Base-by-base conservation (phyloP, 208 protist species). In the Crithidia bombi region DNA sequence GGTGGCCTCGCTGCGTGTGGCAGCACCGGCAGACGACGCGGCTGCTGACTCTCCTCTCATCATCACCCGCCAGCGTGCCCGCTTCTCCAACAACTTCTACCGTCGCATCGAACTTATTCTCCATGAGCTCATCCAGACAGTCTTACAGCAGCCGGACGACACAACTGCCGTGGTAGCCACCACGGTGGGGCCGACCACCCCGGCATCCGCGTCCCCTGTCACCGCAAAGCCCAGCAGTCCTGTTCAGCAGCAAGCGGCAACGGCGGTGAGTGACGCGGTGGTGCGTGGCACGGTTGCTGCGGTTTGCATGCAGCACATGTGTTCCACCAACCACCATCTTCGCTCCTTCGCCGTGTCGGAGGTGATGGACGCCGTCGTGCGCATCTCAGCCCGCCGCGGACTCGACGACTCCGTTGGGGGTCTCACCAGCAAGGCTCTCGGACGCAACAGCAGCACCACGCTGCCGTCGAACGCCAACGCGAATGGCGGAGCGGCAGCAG, bases 21-120 rank as follows among this genome's bases (percentile, higher is more conserved):
- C 61, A 28, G 61, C 35, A 23, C 46, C 61, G 6, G 44, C 47
- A 2, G 47, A 25, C 41, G 33, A 43, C 36, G 44, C 25, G 21
- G 38, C 32, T n/a, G 54, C 43, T 25, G 9, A 35, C 5, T 47
- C 46, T 6, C 17, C 54, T 1, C 38, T 69, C 50, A 64, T 39
- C 19, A 41, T 59, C 11, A 64, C 62, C 17, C 63, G 56, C 1
- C 44, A 58, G 23, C 54, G 46, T 35, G 82, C 72, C 23, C 72
- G 65, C 33, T 93, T 89, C 73, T 91, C 88, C n/a, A 89, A 85
- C 50, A 80, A 77, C 36, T 95, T 83, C 65, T 91, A 91, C 74
- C 78, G 73, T 39, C 46, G 65, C 49, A 52, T 92, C 38, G 82
- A 90, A 26, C 49, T 67, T 14, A 74, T 92, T 23, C 64, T 84